Conservation (phyloP, 192 early-diverging fungal genomes). For the Martensiomyces pterosporus region DNA sequence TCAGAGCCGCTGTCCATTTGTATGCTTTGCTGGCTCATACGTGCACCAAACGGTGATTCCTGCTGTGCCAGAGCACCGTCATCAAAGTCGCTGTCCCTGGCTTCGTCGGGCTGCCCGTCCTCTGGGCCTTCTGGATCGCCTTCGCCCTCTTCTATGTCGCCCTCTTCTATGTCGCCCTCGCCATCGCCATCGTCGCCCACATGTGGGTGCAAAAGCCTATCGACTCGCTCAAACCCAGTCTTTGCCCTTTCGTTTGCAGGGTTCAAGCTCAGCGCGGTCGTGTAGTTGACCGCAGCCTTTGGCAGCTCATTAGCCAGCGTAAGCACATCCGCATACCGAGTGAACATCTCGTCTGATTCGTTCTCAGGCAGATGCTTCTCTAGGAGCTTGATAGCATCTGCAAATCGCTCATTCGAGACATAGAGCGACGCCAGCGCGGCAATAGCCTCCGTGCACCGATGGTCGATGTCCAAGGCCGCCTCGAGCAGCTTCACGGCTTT, state of each 20-base stretch:
- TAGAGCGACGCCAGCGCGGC: constrained; percentile 38
- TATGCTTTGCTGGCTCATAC: no score
- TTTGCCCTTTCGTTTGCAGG: constrained; percentile 30
- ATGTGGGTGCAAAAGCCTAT: constrained; percentile 41
- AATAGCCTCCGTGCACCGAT: constrained; percentile 19
- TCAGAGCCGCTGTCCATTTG: no score
- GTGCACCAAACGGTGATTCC: no score
- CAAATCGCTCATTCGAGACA: constrained; percentile 9
- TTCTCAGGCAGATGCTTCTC: constrained; percentile 30
- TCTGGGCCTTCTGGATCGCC: no score
- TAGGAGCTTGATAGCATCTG: constrained; percentile 17
- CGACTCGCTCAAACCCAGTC: constrained; percentile 34
- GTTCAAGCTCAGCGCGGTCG: constrained; percentile 28
- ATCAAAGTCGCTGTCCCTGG: constrained; percentile 2
- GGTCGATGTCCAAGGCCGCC: constrained; percentile 23
- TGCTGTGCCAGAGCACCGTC: neutral
- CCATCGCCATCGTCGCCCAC: constrained; percentile 3
- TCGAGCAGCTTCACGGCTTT: constrained; percentile 28
- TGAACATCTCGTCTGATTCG: constrained; percentile 41
- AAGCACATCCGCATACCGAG: constrained; percentile 42
- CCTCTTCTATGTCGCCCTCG: constrained; percentile 6
- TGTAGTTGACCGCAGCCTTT: constrained; percentile 35
- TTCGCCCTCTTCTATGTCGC: no score
- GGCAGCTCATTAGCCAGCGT: constrained; percentile 41
- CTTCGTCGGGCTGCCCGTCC: constrained; percentile 6